These are phyloP conservation scores for Huntiella decipiens DNA, from an alignment of 2,329 filamentous ascomycete genomes.

Conservation along the genomic window DNA sequence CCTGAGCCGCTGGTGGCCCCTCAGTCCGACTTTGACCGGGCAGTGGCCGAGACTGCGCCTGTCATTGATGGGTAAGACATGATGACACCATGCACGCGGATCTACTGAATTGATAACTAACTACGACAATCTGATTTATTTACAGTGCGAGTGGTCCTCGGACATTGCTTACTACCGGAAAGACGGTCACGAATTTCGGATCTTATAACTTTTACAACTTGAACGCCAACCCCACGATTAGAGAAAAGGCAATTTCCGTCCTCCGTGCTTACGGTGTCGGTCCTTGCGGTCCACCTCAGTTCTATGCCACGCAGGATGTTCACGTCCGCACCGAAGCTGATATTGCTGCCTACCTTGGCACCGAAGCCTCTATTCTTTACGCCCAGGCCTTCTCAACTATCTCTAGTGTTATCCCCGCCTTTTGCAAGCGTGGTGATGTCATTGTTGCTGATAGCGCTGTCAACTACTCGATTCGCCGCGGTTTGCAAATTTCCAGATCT, in stretches of 20 bases:
- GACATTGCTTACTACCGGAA: constrained; percentile 70
- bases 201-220: constrained; percentile 98
- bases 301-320: constrained; percentile 96
- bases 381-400: constrained; percentile 93
- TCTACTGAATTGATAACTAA: background rate
- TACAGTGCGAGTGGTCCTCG: constrained; percentile 71
- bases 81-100: background rate
- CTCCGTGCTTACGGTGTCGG: constrained; percentile 91
- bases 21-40: constrained; percentile 55
- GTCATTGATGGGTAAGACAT: constrained; percentile 59
- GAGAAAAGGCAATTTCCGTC: constrained; percentile 86
- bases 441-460: constrained; percentile 89
- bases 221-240: constrained; percentile 75
- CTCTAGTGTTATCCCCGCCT: constrained; percentile 88
- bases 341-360: constrained; percentile 76
- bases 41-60: constrained; percentile 67
- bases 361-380: constrained; percentile 81
- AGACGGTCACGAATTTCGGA: constrained; percentile 80
- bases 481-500: constrained; percentile 80
- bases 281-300: constrained; percentile 88
- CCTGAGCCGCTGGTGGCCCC: constrained; percentile 75
- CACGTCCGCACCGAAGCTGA: constrained; percentile 94
- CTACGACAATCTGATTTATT: background rate
- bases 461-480: constrained; percentile 87
- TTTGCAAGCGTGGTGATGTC: constrained; percentile 91